Evolutionary conservation across 2,329 filamentous ascomycete species (phyloP), one percentile per base, ranked within the genome.

Genomic region (Microcyclospora pomicola): DNA sequence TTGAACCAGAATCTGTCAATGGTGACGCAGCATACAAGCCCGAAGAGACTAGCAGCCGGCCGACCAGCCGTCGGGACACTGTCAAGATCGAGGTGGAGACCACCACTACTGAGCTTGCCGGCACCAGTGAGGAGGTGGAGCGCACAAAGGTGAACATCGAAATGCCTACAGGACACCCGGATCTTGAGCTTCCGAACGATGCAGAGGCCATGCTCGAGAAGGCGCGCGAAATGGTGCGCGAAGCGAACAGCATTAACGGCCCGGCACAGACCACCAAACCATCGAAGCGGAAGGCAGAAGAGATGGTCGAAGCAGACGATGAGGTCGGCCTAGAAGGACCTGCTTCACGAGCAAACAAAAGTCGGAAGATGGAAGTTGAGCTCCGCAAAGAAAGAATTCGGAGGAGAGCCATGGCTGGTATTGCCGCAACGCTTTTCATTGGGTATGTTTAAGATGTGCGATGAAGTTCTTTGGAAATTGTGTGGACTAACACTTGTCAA

Each of bases 171-270:
- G 73, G 71, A 37, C 66, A 70, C 33, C 67, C 75, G 1, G 75
- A 83, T 43, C 69, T 86, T 7, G 79, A 82, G 0, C 73, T 77
- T 10, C 77, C 83, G 0, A 81, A 86, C 46, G 82, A 91, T 51
- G 79, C 86, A 1, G 72, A 81, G 40, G 73, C 78, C 39, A 86
- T 95, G 80, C 80, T 96, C 42, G 78, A 78, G 19, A 77, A 84
- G 52, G 91, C 91, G 27, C 85, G 80, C 63, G 75, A 79, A 49
- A 94, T 95, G 83, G 87, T 95, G 5, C 73, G 81, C 44, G 77
- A 77, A 47, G 78, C 78, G 27, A 15, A 31, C 30, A 31, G 30
- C 9, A 62, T 66, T 9, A 63, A 36, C 33, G 32, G 37, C 27
- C 12, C 40, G 29, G 40, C 41, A 37, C 37, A 40, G 15, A 43